Evolutionary conservation across 2,329 filamentous ascomycete genomes (phyloP).

Genomic region (Phoma herbarum): DNA sequence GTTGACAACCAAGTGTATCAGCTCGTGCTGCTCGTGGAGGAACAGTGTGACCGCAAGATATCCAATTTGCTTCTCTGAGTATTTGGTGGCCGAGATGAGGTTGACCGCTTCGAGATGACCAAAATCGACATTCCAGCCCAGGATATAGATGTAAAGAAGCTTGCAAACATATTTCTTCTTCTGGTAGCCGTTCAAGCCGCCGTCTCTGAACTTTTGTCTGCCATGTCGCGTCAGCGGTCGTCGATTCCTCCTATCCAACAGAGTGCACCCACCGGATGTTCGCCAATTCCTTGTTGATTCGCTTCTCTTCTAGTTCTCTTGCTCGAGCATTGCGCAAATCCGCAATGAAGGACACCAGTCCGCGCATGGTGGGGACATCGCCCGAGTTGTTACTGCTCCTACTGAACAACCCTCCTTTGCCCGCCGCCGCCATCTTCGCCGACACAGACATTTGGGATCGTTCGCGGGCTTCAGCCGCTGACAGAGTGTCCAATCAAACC

Average conservation of each 20-base stretch:
- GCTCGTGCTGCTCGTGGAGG: conserved; percentile 94
- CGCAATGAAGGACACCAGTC: conserved; percentile 97
- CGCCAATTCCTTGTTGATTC: conserved; percentile 98
- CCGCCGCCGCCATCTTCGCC: conserved; percentile 51
- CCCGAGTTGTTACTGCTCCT: conserved; percentile 49
- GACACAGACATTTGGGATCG: conserved; percentile 39
- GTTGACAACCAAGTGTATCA: conserved; percentile 95
- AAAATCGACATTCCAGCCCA: conserved; percentile 99
- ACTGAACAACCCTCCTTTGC: conserved; percentile 52
- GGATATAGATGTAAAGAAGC: conserved; percentile 97
- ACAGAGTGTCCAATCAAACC: conserved; percentile 40
- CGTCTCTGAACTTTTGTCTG: conserved; percentile 96
- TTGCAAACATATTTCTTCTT: conserved; percentile 99
- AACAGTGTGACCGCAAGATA: conserved; percentile 98
- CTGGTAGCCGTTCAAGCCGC: conserved; percentile 92
- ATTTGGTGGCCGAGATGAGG: conserved; percentile 94
- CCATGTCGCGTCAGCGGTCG: conserved; percentile 36
- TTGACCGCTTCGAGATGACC: conserved; percentile 98
- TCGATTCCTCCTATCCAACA: conserved; percentile 11
- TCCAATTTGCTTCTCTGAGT: conserved; percentile 99
- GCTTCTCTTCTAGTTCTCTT: conserved; percentile 95
- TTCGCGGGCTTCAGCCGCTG: conserved; percentile 46
- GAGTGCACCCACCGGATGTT: conserved; percentile 77
- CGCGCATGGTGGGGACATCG: conserved; percentile 55
- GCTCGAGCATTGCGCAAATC: conserved; percentile 94